Evolutionary conservation across 768 basidiomycete genomes (phyloP).

Genomic region (Pleurotus cornucopiae): DNA sequence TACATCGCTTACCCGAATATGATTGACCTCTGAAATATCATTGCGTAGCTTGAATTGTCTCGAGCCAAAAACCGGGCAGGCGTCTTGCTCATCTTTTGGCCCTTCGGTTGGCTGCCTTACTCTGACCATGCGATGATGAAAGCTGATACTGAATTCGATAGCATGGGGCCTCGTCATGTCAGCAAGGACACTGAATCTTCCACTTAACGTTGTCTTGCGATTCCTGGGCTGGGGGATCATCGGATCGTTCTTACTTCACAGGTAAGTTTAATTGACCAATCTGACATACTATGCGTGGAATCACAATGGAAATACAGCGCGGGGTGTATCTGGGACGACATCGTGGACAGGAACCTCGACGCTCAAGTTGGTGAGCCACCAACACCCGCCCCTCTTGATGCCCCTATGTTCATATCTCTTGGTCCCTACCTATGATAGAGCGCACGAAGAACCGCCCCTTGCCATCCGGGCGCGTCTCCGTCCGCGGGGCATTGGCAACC

Average conservation of each 20-base stretch:
- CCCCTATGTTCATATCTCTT: neutral
- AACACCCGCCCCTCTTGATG: neutral
- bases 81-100: neutral
- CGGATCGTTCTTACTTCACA: neutral
- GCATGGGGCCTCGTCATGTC: neutral
- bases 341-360: slow-evolving; percentile 16
- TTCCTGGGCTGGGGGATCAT: neutral
- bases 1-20: neutral
- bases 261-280: neutral
- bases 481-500: neutral
- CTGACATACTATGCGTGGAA: neutral
- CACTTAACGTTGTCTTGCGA: neutral
- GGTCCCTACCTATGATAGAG: neutral
- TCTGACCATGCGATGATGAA: neutral
- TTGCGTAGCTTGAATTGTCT: neutral
- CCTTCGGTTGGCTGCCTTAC: neutral
- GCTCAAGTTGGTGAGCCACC: slow-evolving; percentile 12
- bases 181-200: neutral
- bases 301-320: slow-evolving; percentile 1
- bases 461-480: neutral
- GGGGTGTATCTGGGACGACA: slow-evolving; percentile 17
- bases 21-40: neutral
- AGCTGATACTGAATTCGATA: neutral
- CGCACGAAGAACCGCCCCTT: slow-evolving; percentile 2
- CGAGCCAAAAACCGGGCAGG: neutral